phyloP scores from a whole-genome alignment of 345 rosid genomes.

The Murraya koenigii region DNA sequence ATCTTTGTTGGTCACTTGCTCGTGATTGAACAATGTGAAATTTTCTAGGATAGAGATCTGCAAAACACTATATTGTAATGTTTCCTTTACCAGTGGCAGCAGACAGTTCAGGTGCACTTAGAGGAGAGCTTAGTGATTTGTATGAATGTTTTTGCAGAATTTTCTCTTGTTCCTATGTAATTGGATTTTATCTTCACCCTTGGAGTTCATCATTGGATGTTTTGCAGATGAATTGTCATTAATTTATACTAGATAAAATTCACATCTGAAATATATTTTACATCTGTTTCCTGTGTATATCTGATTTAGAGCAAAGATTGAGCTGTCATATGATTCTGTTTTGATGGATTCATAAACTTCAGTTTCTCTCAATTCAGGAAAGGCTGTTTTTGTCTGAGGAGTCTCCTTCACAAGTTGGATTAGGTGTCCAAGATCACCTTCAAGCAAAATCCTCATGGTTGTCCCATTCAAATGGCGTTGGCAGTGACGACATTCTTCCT shows the following conservation, averaged over 20 bases:
- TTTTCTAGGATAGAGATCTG: background rate
- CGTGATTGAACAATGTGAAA: too few relatives aligned
- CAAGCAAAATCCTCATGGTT: slow-evolving; percentile 72
- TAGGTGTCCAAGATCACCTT: slow-evolving; percentile 83
- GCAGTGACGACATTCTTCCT: slow-evolving; percentile 63
- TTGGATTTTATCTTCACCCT: background rate
- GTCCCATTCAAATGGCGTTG: slow-evolving; percentile 44
- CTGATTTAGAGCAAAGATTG: background rate
- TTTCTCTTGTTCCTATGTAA: background rate
- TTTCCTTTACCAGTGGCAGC: background rate
- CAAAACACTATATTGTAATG: background rate
- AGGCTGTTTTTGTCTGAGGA: slow-evolving; percentile 84
- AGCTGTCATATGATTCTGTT: background rate
- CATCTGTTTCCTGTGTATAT: background rate
- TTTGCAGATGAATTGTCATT: background rate
- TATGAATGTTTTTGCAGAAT: background rate
- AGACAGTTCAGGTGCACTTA: background rate
- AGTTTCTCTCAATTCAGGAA: slow-evolving; percentile 45
- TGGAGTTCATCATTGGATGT: background rate
- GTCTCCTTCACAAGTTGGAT: slow-evolving; percentile 82
- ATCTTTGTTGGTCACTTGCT: too few relatives aligned
- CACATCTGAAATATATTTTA: background rate
- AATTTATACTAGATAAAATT: background rate
- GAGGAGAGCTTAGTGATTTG: background rate
- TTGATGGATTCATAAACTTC: background rate